Evolutionary conservation across 1,284 basidiomycete genomes (phyloP), one percentile per base, ranked within the genome.

Genomic region (Taiwanofungus camphoratus): DNA sequence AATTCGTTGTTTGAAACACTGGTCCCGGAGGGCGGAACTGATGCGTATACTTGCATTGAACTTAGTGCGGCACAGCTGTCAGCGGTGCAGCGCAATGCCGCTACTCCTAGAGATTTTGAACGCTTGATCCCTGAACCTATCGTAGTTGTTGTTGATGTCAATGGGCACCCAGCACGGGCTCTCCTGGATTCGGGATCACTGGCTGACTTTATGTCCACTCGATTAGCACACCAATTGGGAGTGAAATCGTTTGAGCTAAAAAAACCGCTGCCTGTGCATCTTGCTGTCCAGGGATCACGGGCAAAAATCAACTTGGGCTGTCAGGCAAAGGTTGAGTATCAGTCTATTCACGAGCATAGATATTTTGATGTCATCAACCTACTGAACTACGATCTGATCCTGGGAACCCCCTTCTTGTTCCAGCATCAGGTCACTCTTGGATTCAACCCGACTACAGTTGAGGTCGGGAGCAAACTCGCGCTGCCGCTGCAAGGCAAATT

Each of bases 161-260:
- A 69, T 49, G 67, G 62, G 0, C 49, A 63, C 1, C 54, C 60
- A 0, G 54, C 52, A 0, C 32, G 53, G 0, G 65, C 64, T 0
- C 40, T 71, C 8, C 21, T 71, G 0, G 39, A 69, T 31, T 51
- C 57, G 0, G 64, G 66, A 1, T 70, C 66, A 0, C 50, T 68
- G 0, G 58, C 58, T 9, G 64, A 71, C 32, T 65, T 71, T 35
- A 56, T 71, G 40, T 69, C 63, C 3, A 61, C 58, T 0, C 59
- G 45, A 1, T 19, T 69, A 2, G 65, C 51, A 0, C 62, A 69
- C 31, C 63, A 68, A 31, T 39, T 68, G 0, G 47, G 53, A 2
- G 7, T 65, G 0, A 39, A 39, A 13, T 22, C 41, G 2, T 39
- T 52, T 0, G 40, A 46, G 2, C 32, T 65, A 0, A 34, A 31